Evolutionary conservation across 2,329 filamentous ascomycete genomes (phyloP).

Genomic region (Neonectria magnoliae): DNA sequence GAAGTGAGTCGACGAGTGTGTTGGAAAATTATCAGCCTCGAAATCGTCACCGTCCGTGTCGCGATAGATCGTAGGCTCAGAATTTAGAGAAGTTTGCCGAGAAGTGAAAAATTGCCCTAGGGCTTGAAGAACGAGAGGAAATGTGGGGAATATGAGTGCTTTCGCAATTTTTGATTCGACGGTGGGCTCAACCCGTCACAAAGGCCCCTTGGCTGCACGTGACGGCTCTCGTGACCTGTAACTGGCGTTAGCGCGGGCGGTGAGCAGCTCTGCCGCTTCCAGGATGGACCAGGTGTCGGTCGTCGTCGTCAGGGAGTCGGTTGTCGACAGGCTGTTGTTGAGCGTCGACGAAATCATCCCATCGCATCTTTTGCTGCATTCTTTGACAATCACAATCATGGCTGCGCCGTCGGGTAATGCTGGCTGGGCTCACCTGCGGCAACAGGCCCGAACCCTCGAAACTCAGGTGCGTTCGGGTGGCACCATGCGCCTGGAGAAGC

Average conservation of each 20-base stretch:
- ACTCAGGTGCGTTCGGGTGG: constrained; percentile 73
- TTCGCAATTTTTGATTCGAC: constrained; percentile 48
- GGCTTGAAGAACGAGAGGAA: constrained; percentile 45
- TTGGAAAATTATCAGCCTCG: constrained; percentile 48
- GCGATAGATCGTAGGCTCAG: constrained; percentile 47
- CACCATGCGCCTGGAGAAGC: constrained; percentile 28
- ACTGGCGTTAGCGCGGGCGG: constrained; percentile 36
- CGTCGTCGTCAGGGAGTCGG: constrained; percentile 38
- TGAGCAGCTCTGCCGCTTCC: constrained; percentile 41
- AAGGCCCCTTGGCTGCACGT: constrained; percentile 37
- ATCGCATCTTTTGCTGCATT: constrained; percentile 23
- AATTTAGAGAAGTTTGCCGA: constrained; percentile 52
- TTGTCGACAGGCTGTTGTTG: constrained; percentile 29
- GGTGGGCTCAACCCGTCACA: constrained; percentile 14
- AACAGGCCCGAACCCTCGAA: constrained; percentile 89
- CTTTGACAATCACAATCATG: constrained; percentile 51
- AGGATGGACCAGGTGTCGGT: constrained; percentile 35
- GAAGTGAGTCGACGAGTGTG: constrained; percentile 54
- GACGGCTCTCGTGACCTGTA: constrained; percentile 6
- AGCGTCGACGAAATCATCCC: constrained; percentile 20
- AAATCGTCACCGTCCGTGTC: constrained; percentile 49
- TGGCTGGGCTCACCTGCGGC: constrained; percentile 93
- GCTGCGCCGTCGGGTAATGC: constrained; percentile 63
- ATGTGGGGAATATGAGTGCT: constrained; percentile 32
- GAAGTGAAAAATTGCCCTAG: constrained; percentile 52